These are phyloP conservation scores for Aspergillus olivimuriae DNA, from an alignment of 495 filamentous ascomycete genomes.

Conservation along the genomic window DNA sequence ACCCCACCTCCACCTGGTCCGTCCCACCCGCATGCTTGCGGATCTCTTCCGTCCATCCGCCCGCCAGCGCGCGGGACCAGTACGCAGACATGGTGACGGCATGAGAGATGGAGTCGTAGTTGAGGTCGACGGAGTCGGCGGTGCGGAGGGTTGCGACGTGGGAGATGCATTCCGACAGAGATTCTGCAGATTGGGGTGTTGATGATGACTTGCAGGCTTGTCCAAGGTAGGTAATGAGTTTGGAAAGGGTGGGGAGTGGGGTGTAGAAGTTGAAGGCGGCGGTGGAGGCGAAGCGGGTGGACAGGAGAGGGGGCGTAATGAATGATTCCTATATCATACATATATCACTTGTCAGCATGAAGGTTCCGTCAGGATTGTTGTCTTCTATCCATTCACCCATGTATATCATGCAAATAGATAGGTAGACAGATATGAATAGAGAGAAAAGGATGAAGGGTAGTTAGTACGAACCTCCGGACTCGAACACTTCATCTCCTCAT, in stretches of 20 bases:
- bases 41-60: constrained; percentile 47
- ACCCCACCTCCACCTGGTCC: constrained; percentile 68
- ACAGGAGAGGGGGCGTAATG: constrained; percentile 52
- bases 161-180: too few relatives aligned
- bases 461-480: constrained; percentile 39
- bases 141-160: too few relatives aligned
- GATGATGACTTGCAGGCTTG: too few relatives aligned
- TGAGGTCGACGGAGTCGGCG: constrained; percentile 66
- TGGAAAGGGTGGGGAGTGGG: constrained; percentile 47
- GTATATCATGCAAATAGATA: neutral
- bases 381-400: neutral
- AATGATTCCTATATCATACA: constrained; percentile 51
- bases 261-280: constrained; percentile 64
- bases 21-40: constrained; percentile 24
- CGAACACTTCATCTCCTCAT: constrained; percentile 45
- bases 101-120: constrained; percentile 67
- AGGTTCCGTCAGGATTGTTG: neutral
- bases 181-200: too few relatives aligned
- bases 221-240: constrained; percentile 52
- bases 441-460: neutral
- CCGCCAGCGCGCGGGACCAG: constrained; percentile 45
- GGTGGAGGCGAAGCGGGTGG: constrained; percentile 58
- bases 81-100: constrained; percentile 55
- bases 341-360: neutral
- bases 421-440: constrained; percentile 3